These are phyloP conservation scores for Dioszegia hungarica DNA, from an alignment of 768 basidiomycete genomes.

Conservation along the genomic window DNA sequence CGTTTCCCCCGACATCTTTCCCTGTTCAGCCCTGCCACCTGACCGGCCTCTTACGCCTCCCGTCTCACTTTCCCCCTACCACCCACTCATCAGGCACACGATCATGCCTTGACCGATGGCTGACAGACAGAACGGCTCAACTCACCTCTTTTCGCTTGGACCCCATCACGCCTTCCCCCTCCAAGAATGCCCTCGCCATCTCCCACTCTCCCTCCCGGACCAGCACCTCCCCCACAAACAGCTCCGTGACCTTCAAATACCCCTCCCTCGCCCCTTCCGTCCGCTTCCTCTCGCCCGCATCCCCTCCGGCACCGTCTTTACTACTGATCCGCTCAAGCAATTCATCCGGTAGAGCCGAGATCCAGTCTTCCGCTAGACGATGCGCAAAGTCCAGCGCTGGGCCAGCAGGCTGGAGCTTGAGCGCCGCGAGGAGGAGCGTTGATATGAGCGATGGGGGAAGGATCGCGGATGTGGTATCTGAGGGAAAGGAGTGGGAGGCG, in stretches of 20 bases:
- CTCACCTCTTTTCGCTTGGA: slow-evolving; percentile 43
- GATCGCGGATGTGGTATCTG: background rate
- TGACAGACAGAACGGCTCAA: too few relatives aligned
- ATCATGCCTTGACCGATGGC: too few relatives aligned
- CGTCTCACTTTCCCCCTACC: too few relatives aligned
- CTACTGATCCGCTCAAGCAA: background rate
- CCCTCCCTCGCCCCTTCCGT: slow-evolving; percentile 34
- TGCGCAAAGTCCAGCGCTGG: slow-evolving; percentile 24
- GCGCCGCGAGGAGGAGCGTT: slow-evolving; percentile 31
- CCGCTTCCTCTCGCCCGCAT: slow-evolving; percentile 10
- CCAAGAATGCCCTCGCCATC: slow-evolving; percentile 41
- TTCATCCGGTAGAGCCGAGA: slow-evolving; percentile 24
- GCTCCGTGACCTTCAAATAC: slow-evolving; percentile 37
- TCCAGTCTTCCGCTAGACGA: slow-evolving; percentile 28
- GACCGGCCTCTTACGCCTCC: too few relatives aligned
- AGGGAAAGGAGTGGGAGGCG: background rate
- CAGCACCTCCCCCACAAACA: slow-evolving; percentile 40
- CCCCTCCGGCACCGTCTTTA: background rate
- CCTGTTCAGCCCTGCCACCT: too few relatives aligned
- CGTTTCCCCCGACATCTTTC: too few relatives aligned
- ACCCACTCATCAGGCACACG: too few relatives aligned
- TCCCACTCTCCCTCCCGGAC: slow-evolving; percentile 38
- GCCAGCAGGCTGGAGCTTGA: slow-evolving; percentile 25
- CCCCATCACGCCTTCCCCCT: slow-evolving; percentile 33
- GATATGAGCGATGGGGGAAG: slow-evolving; percentile 35